Evolutionary conservation across 148 eudicot genomes (phyloP), one percentile per base, ranked within the genome.

Genomic region (Cornus controversa): DNA sequence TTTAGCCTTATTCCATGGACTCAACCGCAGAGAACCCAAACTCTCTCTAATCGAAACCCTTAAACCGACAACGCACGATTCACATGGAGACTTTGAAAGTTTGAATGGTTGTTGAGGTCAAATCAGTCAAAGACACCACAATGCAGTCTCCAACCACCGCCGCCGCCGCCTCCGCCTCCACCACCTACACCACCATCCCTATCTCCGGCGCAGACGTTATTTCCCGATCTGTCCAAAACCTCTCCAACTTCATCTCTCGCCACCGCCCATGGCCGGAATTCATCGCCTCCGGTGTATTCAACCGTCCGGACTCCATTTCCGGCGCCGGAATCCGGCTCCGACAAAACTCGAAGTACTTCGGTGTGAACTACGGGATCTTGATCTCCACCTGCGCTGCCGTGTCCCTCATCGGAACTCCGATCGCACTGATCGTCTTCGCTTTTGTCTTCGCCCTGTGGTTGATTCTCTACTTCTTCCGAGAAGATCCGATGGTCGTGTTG

Each of bases 191-290:
- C 73, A 82, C 90, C 66, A 80, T 87, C 75, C 85, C 88, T 16
- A 78, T 77, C 78, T 77, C 87, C 83, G 81, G 58, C 73, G 3
- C 73, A 66, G 87, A 74, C 82, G 81, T 75, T 79, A 78, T 87
- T 29, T 82, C 71, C 69, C 79, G 90, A 72, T 87, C 90, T 1
- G 54, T 79, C 34, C 84, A 82, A 11, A 85, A 82, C 86, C 82
- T 87, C 34, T 75, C 81, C 69, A 23, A 82, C 79, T 58, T 26
- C 81, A 16, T 84, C 67, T 82, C 86, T n/a, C 85, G 82, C 74
- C 63, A 27, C 79, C 86, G 90, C 50, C 90, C 90, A 26, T 87
- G 82, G 87, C 79, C 82, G 11, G 89, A 87, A 28, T 79, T 86
- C 83, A 47, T 86, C 66, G 68, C 79, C 72, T 31, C 77, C 50